Base-by-base conservation (phyloP, 805 yeast genomes). In the Candida manassasensis region DNA sequence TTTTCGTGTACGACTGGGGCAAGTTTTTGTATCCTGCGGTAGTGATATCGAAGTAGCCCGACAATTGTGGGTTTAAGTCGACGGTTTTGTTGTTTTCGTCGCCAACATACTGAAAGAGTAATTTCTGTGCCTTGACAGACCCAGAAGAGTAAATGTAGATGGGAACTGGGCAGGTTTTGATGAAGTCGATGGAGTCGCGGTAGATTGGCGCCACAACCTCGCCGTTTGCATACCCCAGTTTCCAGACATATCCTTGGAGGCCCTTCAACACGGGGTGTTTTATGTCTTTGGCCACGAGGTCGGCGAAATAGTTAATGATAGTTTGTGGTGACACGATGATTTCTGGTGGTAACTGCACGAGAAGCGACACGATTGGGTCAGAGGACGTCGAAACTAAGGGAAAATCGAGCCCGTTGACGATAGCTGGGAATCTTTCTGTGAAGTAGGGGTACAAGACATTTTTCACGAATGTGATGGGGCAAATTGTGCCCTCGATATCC, bases 401-500 rank as follows among this genome's bases (percentile, higher is more conserved):
- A 39, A 50, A 69, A 4, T 43, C 16, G 29, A 52, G 37, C 6
- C 45, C 37, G 2, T 45, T 35, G 29, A 77, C 47, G 12, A 69
- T 38, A 1, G 49, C 7, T 25, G 84, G 79, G 16, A 79, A 48
- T 42, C 72, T 57, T 3, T 53, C 35, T 3, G 80, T 53, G 43
- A 93, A 89, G 52, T 75, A 88, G 0, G 96, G 96, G 58, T 78
- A 82, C 21, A 89, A 60, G 2, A 63, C 67, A 19, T 84, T 88
- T 48, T 84, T 83, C 27, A 89, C 97, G 52, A 89, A 89, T 1
- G 89, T 71, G 14, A 89, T 88, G 3, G 96, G 89, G 52, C 97
- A 89, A 19, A 89, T 79, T 0, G 97, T 89, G 12, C 97, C 97
- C 53, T 89, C 97, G 22, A 87, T 86, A 46, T 86, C 95, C 4